Base-by-base conservation (phyloP, 2,329 filamentous ascomycete species). In the Calonectria multiphialidica region DNA sequence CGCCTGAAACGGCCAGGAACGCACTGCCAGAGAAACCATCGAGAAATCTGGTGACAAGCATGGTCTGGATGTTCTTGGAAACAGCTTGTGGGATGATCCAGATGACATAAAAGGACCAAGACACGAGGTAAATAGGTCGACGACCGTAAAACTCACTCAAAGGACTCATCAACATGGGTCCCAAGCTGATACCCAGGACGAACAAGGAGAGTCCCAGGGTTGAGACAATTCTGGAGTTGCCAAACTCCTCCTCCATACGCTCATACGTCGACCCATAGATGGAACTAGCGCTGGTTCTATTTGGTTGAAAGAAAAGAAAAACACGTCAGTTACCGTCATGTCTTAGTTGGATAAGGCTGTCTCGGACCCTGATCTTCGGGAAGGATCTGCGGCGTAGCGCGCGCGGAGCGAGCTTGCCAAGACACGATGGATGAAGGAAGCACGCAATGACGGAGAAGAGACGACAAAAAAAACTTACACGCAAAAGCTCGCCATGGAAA, bases 201-300 rank as follows among this genome's bases (percentile, higher is more conserved):
- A 96, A 98, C 1, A 93, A 88, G 0, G 94, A 95, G 64, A 98
- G 86, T 0, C 96, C 96, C 12, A 98, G 83, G 3, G 95, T 95
- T 15, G 93, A 94, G 28, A 97, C 89, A 62, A 94, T 87, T 68
- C 90, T 89, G 0, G 93, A 93, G 77, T 90, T 90, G 75, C 90
- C 85, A 78, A 98, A 97, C 71, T 97, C 94, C 30, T 87, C 84
- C 74, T 93, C 91, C 83, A 98, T 91, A 82, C 97, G 93, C 21
- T 79, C 81, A 82, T 98, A 98, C 0, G 94, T 97, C 15, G 91
- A 91, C 0, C 95, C 96, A 83, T 98, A 98, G 78, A 98, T 91
- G n/a, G 95, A 97, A 59, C 93, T 96, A 1, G 94, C 91, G 81
- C 93, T 95, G 10, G 95, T 98, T 66, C 93, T 95, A 78, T 65